Percentiles rank a stretch among this genome's conserved stretches.
Evolutionary conservation across 2,329 filamentous ascomycete genomes (phyloP).

Genomic region (Diaporthe vaccinii): DNA sequence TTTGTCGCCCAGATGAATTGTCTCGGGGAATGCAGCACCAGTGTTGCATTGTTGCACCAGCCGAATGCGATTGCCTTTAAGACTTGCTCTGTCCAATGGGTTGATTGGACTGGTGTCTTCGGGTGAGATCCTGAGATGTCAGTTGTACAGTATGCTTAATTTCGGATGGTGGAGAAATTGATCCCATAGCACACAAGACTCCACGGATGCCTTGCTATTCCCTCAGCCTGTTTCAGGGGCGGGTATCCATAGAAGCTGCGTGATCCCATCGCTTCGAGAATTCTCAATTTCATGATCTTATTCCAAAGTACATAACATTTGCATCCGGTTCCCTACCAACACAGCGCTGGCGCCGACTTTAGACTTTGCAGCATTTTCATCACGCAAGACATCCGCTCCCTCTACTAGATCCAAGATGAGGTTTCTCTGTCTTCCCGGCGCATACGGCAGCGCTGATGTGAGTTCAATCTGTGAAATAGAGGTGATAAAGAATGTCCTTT

Average conservation of each 20-base stretch:
- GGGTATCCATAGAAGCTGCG: conserved; percentile 5
- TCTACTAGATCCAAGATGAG: conserved; percentile 57
- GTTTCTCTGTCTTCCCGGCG: conserved; percentile 70
- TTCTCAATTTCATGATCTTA: neutral
- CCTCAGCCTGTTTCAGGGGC: neutral
- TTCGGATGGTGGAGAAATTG: neutral
- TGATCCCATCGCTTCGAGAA: neutral
- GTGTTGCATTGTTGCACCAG: conserved; percentile 26
- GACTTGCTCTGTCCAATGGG: neutral
- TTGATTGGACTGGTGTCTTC: conserved; percentile 14
- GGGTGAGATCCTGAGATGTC: conserved; percentile 22
- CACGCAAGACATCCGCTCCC: too few species aligned
- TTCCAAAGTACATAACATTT: neutral
- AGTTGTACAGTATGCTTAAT: conserved; percentile 18
- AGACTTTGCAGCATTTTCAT: neutral
- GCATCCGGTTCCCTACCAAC: neutral
- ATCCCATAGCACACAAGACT: neutral
- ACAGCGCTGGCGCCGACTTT: neutral
- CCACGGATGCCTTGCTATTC: neutral
- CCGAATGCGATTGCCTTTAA: conserved; percentile 1
- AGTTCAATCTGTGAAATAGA: conserved; percentile 45
- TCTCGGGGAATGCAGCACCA: conserved; percentile 28
- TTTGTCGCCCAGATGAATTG: conserved; percentile 25
- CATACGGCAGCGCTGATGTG: conserved; percentile 69
- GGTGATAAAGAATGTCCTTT: conserved; percentile 28